phyloP scores from a whole-genome alignment of 768 basidiomycete genomes.

The Rhizopogon vesiculosus region DNA sequence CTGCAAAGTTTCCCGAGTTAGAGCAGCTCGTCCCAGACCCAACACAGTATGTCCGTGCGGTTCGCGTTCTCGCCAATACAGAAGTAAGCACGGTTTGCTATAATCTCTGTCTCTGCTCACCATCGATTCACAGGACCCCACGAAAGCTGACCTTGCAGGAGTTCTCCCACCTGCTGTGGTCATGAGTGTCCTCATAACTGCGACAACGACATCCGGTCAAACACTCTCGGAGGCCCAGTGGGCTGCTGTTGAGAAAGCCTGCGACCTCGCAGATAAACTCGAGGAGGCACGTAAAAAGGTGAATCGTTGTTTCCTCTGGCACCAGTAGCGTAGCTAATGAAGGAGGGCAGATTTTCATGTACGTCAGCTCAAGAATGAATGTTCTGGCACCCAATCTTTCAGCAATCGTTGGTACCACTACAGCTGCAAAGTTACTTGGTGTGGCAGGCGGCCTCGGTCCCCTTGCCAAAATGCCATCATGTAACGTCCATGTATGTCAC shows the following conservation, averaged over 20 bases:
- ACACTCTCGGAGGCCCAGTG: constrained; percentile 67
- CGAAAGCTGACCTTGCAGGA: constrained; percentile 76
- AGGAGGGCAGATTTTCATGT: constrained; percentile 83
- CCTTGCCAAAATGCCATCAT: constrained; percentile 90
- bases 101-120: constrained; percentile 1
- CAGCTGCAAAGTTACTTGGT: constrained; percentile 96
- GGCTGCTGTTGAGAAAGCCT: constrained; percentile 78
- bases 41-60: constrained; percentile 87
- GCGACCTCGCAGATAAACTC: constrained; percentile 82
- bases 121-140: constrained; percentile 57
- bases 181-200: constrained; percentile 95
- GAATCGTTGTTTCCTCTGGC: constrained; percentile 3
- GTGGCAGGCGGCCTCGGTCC: constrained; percentile 92
- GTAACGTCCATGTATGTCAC: constrained; percentile 84
- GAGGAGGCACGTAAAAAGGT: constrained; percentile 91
- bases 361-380: constrained; percentile 99
- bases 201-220: constrained; percentile 84
- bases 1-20: constrained; percentile 91
- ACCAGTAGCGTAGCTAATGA: background rate
- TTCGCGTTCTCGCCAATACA: constrained; percentile 81
- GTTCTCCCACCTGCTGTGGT: constrained; percentile 86
- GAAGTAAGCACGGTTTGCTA: constrained; percentile 40
- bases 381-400: constrained; percentile 97
- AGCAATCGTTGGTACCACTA: constrained; percentile 96
- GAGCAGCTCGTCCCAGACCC: constrained; percentile 94